phyloP scores from a whole-genome alignment of 2,329 filamentous ascomycete genomes.

The Westerdykella sp. region DNA sequence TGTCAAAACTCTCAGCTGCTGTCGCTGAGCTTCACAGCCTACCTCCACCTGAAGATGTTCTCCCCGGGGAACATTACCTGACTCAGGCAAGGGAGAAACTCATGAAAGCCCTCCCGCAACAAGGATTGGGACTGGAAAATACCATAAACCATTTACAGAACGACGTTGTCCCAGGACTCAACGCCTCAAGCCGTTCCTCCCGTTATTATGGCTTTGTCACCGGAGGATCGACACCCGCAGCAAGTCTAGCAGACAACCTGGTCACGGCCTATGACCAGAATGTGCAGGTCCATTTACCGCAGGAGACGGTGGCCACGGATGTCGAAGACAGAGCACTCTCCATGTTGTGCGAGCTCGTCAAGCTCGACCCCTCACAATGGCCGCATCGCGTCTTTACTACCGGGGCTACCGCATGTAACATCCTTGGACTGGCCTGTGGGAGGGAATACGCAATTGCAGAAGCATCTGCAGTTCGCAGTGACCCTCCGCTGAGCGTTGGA shows the following conservation, averaged over 20 bases:
- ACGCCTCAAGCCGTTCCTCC: constrained; percentile 51
- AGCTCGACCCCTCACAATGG: constrained; percentile 53
- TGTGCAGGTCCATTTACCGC: constrained; percentile 71
- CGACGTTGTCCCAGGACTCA: constrained; percentile 54
- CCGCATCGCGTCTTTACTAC: constrained; percentile 76
- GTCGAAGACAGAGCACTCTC: constrained; percentile 67
- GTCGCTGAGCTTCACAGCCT: constrained; percentile 21
- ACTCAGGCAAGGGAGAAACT: constrained; percentile 32
- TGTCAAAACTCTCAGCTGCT: constrained; percentile 11
- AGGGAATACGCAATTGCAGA: constrained; percentile 58
- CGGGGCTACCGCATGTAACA: constrained; percentile 60
- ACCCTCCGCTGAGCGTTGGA: constrained; percentile 47
- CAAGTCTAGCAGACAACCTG: constrained; percentile 76
- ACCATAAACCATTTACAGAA: constrained; percentile 41
- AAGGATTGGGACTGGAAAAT: constrained; percentile 41
- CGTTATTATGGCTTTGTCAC: constrained; percentile 80
- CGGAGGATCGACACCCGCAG: constrained; percentile 71
- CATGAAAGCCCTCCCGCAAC: constrained; percentile 29
- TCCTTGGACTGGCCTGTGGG: constrained; percentile 62
- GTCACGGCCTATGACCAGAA: constrained; percentile 79
- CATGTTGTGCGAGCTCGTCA: constrained; percentile 63
- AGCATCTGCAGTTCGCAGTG: constrained; percentile 37
- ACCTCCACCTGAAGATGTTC: constrained; percentile 20
- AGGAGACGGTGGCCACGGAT: constrained; percentile 67
- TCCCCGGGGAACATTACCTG: constrained; percentile 30